A percentile compares a stretch with the other conserved stretches of the same genome.
These are phyloP conservation scores for Aspergillus sp. DNA, from an alignment of 2,329 filamentous ascomycete species.

Conservation along the genomic window DNA sequence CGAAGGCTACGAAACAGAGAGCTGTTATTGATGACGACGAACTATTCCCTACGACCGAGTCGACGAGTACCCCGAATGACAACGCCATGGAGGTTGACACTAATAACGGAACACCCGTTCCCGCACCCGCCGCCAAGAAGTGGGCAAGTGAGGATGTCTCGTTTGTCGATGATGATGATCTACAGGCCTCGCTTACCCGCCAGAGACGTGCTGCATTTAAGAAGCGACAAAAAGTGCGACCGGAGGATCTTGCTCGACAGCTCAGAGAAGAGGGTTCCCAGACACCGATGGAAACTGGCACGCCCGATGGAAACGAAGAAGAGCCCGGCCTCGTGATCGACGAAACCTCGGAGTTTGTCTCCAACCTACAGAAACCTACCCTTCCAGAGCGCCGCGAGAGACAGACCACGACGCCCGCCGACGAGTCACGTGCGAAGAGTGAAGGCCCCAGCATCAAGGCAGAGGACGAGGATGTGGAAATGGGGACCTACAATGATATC, in stretches of 20 bases:
- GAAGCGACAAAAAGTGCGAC: constrained; percentile 83
- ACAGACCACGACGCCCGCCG: constrained; percentile 38
- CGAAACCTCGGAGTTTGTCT: constrained; percentile 92
- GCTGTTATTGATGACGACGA: constrained; percentile 62
- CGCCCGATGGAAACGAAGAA: constrained; percentile 55
- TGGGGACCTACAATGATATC: constrained; percentile 56
- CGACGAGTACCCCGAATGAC: constrained; percentile 39
- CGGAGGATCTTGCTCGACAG: constrained; percentile 83
- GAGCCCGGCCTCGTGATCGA: constrained; percentile 81
- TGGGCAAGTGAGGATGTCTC: constrained; percentile 65
- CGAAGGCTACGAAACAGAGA: constrained; percentile 72
- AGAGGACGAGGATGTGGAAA: constrained; percentile 58
- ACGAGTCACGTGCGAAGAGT: constrained; percentile 28
- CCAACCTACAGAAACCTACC: constrained; percentile 72
- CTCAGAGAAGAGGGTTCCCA: constrained; percentile 64
- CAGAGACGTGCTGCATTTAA: constrained; percentile 83
- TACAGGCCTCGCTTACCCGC: constrained; percentile 81
- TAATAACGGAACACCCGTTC: constrained; percentile 41
- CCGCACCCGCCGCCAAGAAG: constrained; percentile 57
- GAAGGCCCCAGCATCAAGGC: constrained; percentile 28
- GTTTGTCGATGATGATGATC: constrained; percentile 87
- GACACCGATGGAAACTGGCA: constrained; percentile 61
- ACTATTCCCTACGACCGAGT: constrained; percentile 46
- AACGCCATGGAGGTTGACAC: constrained; percentile 77
- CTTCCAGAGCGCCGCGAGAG: constrained; percentile 55